These are phyloP conservation scores for Zasmidium angulare DNA, from an alignment of 2,329 filamentous ascomycete species.

Conservation along the genomic window DNA sequence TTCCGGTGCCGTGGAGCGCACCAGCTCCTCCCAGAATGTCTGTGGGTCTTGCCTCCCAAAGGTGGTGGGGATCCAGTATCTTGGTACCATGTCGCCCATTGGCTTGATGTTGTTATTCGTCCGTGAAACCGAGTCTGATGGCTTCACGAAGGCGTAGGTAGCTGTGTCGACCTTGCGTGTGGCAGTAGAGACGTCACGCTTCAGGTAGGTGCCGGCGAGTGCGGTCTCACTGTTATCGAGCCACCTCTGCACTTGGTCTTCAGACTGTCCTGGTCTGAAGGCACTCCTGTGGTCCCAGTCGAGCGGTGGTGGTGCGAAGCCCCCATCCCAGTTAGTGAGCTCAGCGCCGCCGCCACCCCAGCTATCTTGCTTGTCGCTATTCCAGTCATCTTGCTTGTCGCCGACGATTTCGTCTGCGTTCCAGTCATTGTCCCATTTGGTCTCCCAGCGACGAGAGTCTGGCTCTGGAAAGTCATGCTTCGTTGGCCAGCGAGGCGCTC, in stretches of 20 bases:
- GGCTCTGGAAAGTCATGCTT: slow-evolving; percentile 18
- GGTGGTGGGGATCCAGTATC: slow-evolving; percentile 32
- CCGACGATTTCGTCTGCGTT: slow-evolving; percentile 5
- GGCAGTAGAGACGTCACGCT: slow-evolving; percentile 4
- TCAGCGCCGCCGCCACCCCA: slow-evolving; percentile 5
- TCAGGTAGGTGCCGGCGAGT: slow-evolving; percentile 4
- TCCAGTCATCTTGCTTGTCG: slow-evolving; percentile 11
- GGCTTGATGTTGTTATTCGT: slow-evolving; percentile 1
- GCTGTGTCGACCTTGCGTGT: slow-evolving; percentile 15
- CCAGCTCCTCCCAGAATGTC: slow-evolving; percentile 32
- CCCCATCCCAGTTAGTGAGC: slow-evolving; percentile 45
- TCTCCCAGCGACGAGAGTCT: slow-evolving; percentile 21
- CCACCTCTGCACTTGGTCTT: slow-evolving; percentile 31
- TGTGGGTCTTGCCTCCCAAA: slow-evolving; percentile 20
- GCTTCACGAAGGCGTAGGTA: slow-evolving; percentile 16
- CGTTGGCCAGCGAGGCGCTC: slow-evolving; percentile 13
- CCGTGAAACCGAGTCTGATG: background rate
- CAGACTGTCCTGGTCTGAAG: slow-evolving; percentile 28
- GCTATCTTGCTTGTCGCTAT: slow-evolving; percentile 12
- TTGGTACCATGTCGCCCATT: slow-evolving; percentile 31
- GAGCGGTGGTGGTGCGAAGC: slow-evolving; percentile 47
- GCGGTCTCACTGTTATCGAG: slow-evolving; percentile 14
- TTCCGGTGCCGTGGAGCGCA: slow-evolving; percentile 18
- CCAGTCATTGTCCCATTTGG: slow-evolving; percentile 17
- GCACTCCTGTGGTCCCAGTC: slow-evolving; percentile 44